These are phyloP conservation scores for Penstemon newberryi DNA, from an alignment of 257 asterid genomes.

Conservation along the genomic window DNA sequence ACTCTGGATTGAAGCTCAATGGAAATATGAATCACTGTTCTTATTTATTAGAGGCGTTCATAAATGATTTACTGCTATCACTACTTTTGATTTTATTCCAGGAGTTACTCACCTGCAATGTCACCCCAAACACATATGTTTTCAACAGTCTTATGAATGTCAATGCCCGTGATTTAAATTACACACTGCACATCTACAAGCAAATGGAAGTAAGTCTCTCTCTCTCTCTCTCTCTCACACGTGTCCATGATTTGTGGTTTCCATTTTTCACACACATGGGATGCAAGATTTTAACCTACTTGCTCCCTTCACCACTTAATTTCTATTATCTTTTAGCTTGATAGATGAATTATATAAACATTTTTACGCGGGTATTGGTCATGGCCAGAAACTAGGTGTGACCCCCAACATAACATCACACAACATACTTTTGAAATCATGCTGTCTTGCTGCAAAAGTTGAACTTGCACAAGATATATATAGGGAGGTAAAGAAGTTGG, in stretches of 20 bases:
- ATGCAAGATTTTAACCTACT: slow-evolving; percentile 18
- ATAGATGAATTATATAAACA: neutral
- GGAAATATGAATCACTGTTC: slow-evolving; percentile 8
- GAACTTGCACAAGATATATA: slow-evolving; percentile 82
- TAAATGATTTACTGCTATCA: slow-evolving; percentile 26
- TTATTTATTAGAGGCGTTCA: neutral
- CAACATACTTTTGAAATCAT: slow-evolving; percentile 85
- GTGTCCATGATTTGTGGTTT: neutral
- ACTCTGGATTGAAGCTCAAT: slow-evolving; percentile 17
- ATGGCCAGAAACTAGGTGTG: slow-evolving; percentile 69
- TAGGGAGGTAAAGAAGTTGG: slow-evolving; percentile 55
- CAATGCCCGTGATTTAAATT: slow-evolving; percentile 77
- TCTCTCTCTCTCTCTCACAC: slow-evolving; percentile 21
- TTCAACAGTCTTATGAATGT: slow-evolving; percentile 96
- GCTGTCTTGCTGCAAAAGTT: slow-evolving; percentile 76
- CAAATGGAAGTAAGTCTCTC: slow-evolving; percentile 70
- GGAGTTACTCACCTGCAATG: slow-evolving; percentile 62
- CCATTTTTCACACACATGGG: slow-evolving; percentile 2
- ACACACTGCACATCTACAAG: slow-evolving; percentile 64
- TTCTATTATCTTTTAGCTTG: slow-evolving; percentile 28
- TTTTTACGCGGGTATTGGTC: neutral
- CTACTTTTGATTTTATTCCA: slow-evolving; percentile 44
- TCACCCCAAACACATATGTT: slow-evolving; percentile 69
- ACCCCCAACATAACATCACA: slow-evolving; percentile 67
- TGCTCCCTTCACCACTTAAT: neutral